Base-by-base conservation (phyloP, 352 stramenopile species). In the Globisporangium iwayamae region DNA sequence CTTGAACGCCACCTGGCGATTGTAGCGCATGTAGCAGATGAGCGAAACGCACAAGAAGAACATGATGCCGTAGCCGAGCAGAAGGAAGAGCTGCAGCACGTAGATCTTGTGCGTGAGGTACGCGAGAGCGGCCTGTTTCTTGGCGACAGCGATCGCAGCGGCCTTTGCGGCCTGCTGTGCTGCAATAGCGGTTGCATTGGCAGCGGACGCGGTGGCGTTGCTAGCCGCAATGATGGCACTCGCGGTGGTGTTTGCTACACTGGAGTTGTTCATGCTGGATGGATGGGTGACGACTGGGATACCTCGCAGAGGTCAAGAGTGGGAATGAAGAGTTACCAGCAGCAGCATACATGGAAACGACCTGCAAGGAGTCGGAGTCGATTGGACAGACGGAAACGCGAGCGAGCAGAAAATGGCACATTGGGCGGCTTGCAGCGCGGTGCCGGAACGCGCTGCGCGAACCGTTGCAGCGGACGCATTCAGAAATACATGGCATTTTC, bases 1-100 rank as follows among this genome's bases (percentile, higher is more conserved):
- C 28, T 65, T 63, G 62, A 79, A 75, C 8, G 71, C 71, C 4
- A 66, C 65, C 8, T 56, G 53, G 0, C 74, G 69, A 41, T 74
- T 73, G 58, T 70, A 64, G 16, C 68, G 74, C 64, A 83, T 60
- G 53, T 71, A 73, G 25, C 48, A 8, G 28, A 68, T 55, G 7
- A 73, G 46, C 5, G n/a, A 28, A 1, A 64, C 25, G 38, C 50
- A 68, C 18, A 71, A 38, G 5, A 48, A 20, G 38, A 67, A 65
- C 67, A 71, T 73, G 53, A 58, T 46, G 8, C 43, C 56, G 45
- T 65, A 65, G 10, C 45, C 56, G 16, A 45, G 13, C 7, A 68
- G 41, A 18, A 56, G 28, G 28, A 66, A 66, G 22, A 45, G 22
- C 38, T 61, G 52, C 7, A 65, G 47, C 59, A 65, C 59, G 32